Percentiles rank a stretch among this genome's conserved stretches.
Evolutionary conservation across 306 rosid genomes (phyloP).

Genomic region (Dalbergia oliveri): DNA sequence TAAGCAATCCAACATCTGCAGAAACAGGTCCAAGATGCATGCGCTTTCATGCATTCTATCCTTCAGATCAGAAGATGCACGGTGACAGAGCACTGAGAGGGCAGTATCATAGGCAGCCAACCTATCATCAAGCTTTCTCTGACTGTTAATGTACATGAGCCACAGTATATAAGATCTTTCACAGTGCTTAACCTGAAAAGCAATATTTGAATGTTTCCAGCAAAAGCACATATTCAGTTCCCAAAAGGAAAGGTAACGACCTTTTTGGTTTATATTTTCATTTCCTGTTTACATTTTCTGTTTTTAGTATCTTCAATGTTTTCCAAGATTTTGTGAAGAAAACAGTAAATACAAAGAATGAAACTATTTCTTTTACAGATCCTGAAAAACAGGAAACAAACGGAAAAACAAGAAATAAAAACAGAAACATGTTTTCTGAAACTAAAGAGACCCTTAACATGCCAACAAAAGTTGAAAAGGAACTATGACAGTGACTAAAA

Average conservation of each 20-base stretch:
- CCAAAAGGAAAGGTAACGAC: slow-evolving; percentile 24
- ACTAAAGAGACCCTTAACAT: background rate
- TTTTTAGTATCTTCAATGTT: no score
- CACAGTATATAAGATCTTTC: slow-evolving; percentile 83
- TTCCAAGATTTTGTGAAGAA: no score
- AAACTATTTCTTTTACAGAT: no score
- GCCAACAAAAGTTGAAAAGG: slow-evolving; percentile 21
- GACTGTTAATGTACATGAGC: slow-evolving; percentile 93
- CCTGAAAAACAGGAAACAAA: no score
- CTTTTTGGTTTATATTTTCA: no score
- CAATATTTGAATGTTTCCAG: slow-evolving; percentile 59
- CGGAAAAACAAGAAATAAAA: no score
- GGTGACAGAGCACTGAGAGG: slow-evolving; percentile 69
- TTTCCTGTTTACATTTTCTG: no score
- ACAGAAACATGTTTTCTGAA: no score
- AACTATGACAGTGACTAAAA: slow-evolving; percentile 8
- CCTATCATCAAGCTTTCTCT: slow-evolving; percentile 68
- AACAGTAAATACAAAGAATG: no score
- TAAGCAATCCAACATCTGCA: slow-evolving; percentile 87
- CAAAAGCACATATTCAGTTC: slow-evolving; percentile 50
- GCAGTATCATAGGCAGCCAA: slow-evolving; percentile 76
- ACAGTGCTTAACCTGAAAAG: slow-evolving; percentile 80
- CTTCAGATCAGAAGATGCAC: slow-evolving; percentile 55
- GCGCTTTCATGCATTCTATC: slow-evolving; percentile 70
- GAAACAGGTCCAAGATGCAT: slow-evolving; percentile 84